Conservation (phyloP, 768 basidiomycete genomes). For the Macrolepiota fuliginosa region DNA sequence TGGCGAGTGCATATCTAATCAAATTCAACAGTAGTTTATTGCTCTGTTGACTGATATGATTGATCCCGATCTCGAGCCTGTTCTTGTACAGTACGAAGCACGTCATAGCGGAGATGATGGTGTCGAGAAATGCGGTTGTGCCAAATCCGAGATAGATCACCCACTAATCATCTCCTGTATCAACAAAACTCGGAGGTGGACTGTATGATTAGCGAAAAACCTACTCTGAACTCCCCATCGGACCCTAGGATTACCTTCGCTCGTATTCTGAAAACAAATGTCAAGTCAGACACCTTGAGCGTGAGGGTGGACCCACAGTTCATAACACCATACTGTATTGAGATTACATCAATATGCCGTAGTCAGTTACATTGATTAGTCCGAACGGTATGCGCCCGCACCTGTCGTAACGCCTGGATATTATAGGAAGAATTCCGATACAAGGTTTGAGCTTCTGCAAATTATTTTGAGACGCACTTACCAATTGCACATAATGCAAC, state of each 20-base stretch:
- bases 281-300: neutral
- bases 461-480: neutral
- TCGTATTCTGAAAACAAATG: neutral
- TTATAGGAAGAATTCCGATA: neutral
- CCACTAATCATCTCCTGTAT: constrained; percentile 19
- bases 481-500: neutral
- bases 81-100: constrained; percentile 29
- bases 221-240: neutral
- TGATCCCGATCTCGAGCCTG: constrained; percentile 19
- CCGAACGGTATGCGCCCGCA: neutral
- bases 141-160: constrained; percentile 31
- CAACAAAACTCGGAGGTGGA: neutral
- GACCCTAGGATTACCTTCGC: neutral
- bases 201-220: neutral
- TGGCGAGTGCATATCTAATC: constrained; percentile 30
- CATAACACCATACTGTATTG: neutral
- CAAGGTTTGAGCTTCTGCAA: neutral
- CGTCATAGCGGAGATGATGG: constrained; percentile 28
- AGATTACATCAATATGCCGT: neutral
- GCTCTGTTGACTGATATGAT: constrained; percentile 18
- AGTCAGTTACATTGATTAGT: neutral
- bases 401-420: neutral
- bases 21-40: constrained; percentile 25
- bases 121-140: constrained; percentile 26
- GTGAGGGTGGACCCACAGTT: neutral